Evolutionary conservation across 345 rosid species (phyloP).

Genomic region (Pistacia vera): DNA sequence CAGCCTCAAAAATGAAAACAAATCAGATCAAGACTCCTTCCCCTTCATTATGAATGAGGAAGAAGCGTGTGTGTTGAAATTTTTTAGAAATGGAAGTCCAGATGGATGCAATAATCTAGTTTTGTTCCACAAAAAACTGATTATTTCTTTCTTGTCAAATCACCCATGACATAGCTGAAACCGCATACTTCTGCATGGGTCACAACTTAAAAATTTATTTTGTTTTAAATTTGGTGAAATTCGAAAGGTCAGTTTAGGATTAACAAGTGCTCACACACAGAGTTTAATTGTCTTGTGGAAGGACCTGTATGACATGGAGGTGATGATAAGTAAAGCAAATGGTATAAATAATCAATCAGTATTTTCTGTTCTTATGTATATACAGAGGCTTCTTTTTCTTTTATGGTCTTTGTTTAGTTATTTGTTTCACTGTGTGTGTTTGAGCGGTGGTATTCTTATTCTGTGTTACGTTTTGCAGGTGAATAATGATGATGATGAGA

Average conservation of each 20-base stretch:
- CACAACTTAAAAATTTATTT: neutral
- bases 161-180: too few species aligned
- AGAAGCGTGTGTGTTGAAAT: too few species aligned
- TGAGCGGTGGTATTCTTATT: constrained; percentile 6
- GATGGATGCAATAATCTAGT: too few species aligned
- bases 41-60: too few species aligned
- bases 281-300: neutral
- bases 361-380: neutral
- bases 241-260: neutral
- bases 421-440: neutral
- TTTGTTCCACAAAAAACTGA: too few species aligned
- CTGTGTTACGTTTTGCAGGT: constrained; percentile 33
- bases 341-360: neutral
- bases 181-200: too few species aligned
- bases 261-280: neutral
- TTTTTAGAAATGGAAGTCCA: too few species aligned
- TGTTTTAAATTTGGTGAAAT: neutral
- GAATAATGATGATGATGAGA: constrained; percentile 23
- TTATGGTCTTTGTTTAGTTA: neutral
- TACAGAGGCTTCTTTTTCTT: neutral
- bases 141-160: too few species aligned
- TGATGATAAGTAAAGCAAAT: neutral
- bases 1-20: too few species aligned
- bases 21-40: too few species aligned
- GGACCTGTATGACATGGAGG: too few species aligned